Conservation (phyloP, 345 rosid genomes). For the Sonneratia alba region DNA sequence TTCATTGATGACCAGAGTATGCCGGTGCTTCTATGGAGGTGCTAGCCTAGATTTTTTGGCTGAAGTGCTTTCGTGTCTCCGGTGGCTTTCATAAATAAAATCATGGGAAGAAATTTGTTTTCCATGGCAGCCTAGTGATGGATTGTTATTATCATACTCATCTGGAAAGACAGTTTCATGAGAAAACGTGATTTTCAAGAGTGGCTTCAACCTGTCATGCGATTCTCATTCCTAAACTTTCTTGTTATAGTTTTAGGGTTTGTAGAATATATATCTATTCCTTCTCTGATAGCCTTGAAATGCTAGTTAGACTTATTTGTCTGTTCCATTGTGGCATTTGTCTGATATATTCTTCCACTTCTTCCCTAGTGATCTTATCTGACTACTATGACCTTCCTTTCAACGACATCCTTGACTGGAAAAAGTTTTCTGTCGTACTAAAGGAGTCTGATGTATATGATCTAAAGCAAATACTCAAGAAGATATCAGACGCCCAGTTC, state of each 20-base stretch:
- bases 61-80: neutral
- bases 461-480: slow-evolving; percentile 71
- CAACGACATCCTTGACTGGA: slow-evolving; percentile 77
- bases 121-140: neutral
- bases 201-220: neutral
- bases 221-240: neutral
- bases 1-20: neutral
- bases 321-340: neutral
- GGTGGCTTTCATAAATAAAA: neutral
- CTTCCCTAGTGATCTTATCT: slow-evolving; percentile 67
- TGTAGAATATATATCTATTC: neutral
- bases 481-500: slow-evolving; percentile 57
- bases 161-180: neutral
- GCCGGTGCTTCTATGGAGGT: neutral
- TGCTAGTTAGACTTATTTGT: neutral
- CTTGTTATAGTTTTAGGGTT: neutral
- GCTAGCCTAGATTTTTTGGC: neutral
- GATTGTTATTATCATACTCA: neutral
- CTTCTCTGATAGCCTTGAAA: neutral
- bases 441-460: slow-evolving; percentile 60
- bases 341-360: slow-evolving; percentile 1
- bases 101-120: neutral
- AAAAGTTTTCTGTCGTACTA: slow-evolving; percentile 63
- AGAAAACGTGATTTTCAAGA: neutral
- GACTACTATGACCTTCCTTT: slow-evolving; percentile 87